Evolutionary conservation across 2,329 filamentous ascomycete genomes (phyloP).

Genomic region (Cryphonectria carpinicola): DNA sequence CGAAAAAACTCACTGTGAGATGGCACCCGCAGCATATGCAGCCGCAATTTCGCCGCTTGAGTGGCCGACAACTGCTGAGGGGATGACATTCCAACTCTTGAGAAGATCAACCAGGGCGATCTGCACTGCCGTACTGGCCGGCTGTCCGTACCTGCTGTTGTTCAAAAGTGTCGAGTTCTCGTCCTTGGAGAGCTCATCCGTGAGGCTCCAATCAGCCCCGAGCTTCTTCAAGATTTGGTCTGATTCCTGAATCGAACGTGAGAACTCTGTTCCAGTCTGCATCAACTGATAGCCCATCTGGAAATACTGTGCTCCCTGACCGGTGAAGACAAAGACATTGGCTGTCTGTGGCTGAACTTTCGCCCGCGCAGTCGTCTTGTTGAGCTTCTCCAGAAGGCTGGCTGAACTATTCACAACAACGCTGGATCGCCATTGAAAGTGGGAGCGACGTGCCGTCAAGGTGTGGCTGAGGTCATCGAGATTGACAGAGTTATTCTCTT

Average conservation of each 20-base stretch:
- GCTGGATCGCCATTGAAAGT: too few species aligned
- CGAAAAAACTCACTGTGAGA: background rate
- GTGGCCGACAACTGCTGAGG: slow-evolving; percentile 42
- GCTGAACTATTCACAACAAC: too few species aligned
- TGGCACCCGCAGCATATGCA: slow-evolving; percentile 40
- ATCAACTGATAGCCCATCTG: slow-evolving; percentile 12
- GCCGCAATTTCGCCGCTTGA: slow-evolving; percentile 47
- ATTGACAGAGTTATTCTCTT: too few species aligned
- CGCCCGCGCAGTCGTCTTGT: too few species aligned
- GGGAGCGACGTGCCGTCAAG: too few species aligned
- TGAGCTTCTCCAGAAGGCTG: too few species aligned
- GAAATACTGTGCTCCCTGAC: slow-evolving; percentile 16
- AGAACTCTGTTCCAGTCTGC: background rate
- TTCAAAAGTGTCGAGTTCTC: background rate
- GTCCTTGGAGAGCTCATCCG: background rate
- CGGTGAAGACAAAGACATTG: slow-evolving; percentile 17
- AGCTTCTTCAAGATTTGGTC: background rate
- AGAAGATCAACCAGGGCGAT: slow-evolving; percentile 46
- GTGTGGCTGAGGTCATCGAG: too few species aligned
- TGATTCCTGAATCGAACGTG: background rate
- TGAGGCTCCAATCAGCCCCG: slow-evolving; percentile 8
- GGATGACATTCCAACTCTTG: slow-evolving; percentile 35
- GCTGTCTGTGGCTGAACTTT: too few species aligned
- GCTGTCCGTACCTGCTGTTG: slow-evolving; percentile 41
- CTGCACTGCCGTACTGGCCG: slow-evolving; percentile 53